These are phyloP conservation scores for Xylaria curta DNA, from an alignment of 495 filamentous ascomycete genomes.

Conservation along the genomic window DNA sequence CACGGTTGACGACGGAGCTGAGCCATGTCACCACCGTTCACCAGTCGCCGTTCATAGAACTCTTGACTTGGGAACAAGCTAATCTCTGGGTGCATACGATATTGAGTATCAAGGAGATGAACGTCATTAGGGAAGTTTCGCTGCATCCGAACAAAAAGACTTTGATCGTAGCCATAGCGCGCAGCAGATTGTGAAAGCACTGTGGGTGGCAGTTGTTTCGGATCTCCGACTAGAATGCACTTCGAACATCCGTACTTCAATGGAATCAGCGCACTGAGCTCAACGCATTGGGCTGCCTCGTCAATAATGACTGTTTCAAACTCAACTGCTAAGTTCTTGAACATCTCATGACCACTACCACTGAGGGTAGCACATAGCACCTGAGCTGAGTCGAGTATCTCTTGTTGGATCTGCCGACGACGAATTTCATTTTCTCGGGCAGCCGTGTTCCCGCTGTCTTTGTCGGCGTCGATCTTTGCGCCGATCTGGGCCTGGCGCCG, in stretches of 20 bases:
- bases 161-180: constrained; percentile 94
- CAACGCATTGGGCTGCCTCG: constrained; percentile 97
- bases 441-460: constrained; percentile 78
- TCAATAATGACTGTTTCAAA: constrained; percentile 99
- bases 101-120: constrained; percentile 95
- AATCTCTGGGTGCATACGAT: constrained; percentile 98
- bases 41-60: constrained; percentile 87
- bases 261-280: constrained; percentile 94
- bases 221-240: constrained; percentile 96
- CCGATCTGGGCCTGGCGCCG: constrained; percentile 75
- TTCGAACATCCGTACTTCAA: constrained; percentile 97
- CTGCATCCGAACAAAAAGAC: constrained; percentile 98
- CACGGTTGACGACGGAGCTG: constrained; percentile 76
- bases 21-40: constrained; percentile 85
- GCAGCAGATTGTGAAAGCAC: constrained; percentile 93
- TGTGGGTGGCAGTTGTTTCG: constrained; percentile 94
- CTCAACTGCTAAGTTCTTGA: constrained; percentile 90
- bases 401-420: constrained; percentile 82
- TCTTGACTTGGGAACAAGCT: constrained; percentile 84
- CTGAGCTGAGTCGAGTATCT: constrained; percentile 86
- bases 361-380: constrained; percentile 95
- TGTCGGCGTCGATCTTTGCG: constrained; percentile 79
- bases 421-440: constrained; percentile 84
- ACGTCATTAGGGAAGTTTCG: constrained; percentile 85
- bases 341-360: constrained; percentile 97